Conservation (phyloP, 2,329 filamentous ascomycete genomes). For the Ophiocordyceps camponoti-saundersi region DNA sequence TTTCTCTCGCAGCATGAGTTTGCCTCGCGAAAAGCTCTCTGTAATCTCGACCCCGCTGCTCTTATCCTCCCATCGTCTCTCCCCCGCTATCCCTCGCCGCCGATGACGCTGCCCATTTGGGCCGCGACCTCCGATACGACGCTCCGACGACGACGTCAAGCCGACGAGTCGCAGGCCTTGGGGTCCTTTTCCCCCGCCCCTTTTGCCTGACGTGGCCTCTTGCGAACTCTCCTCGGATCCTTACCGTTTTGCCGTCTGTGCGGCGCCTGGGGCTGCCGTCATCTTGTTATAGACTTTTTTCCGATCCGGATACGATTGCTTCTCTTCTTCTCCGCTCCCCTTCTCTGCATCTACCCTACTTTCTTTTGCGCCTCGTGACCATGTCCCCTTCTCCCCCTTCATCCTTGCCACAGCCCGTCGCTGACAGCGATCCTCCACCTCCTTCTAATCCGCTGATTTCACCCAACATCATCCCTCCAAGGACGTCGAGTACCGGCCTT, state of each 20-base stretch:
- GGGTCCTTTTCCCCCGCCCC: too few relatives aligned
- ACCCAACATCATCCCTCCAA: constrained; percentile 52
- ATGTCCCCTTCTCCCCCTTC: not conserved
- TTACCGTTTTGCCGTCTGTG: not conserved
- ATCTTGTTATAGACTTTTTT: not conserved
- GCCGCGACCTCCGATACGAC: not conserved
- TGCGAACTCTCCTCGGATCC: not conserved
- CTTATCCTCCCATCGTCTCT: not conserved
- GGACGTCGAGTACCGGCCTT: constrained; percentile 40
- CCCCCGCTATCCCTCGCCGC: not conserved
- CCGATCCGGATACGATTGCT: not conserved
- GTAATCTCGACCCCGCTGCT: not conserved
- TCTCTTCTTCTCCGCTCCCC: not conserved
- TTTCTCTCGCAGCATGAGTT: not conserved
- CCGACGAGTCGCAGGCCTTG: not conserved
- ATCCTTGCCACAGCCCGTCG: not conserved
- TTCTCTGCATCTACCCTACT: too few relatives aligned
- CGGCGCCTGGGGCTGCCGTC: not conserved
- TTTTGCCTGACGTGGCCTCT: not conserved
- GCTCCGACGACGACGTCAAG: not conserved
- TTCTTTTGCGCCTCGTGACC: not conserved
- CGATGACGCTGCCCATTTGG: not conserved
- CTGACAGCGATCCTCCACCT: not conserved
- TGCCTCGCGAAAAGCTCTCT: not conserved
- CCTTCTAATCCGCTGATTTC: constrained; percentile 14